Percentiles rank a stretch among this genome's conserved stretches.
These are phyloP conservation scores for Acacia acuminata DNA, from an alignment of 306 rosid genomes.

Conservation along the genomic window DNA sequence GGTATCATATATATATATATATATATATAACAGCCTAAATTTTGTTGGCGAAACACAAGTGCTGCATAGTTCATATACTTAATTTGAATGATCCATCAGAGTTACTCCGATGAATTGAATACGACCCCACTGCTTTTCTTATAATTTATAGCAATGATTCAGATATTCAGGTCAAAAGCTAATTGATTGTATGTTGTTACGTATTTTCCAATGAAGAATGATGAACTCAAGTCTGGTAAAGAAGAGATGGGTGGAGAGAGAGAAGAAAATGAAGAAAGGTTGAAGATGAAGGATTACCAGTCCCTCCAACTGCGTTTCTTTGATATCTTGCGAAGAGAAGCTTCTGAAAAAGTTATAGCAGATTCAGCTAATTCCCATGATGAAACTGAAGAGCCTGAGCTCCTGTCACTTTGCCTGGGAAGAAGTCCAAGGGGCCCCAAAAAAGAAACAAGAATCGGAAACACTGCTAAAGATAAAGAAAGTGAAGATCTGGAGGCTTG, in stretches of 20 bases:
- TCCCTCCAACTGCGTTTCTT: constrained; percentile 53
- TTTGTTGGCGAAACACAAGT: too few relatives aligned
- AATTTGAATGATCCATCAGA: too few relatives aligned
- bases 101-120: background rate
- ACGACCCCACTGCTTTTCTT: background rate
- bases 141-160: background rate
- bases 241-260: constrained; percentile 63
- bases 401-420: constrained; percentile 68
- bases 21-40: background rate
- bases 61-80: too few relatives aligned
- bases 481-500: constrained; percentile 39
- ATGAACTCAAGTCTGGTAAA: constrained; percentile 49
- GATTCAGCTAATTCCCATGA: constrained; percentile 27
- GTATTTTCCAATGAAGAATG: constrained; percentile 40
- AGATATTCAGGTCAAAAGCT: background rate
- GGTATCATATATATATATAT: background rate
- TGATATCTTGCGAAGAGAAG: constrained; percentile 40
- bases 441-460: constrained; percentile 25
- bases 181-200: background rate
- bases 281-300: constrained; percentile 62
- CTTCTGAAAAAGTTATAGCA: constrained; percentile 8
- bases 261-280: constrained; percentile 63
- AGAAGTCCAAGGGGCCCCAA: constrained; percentile 37
- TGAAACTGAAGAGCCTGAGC: constrained; percentile 45
- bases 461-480: constrained; percentile 14